Evolutionary conservation across 2,329 filamentous ascomycete species (phyloP), one percentile per base, ranked within the genome.

Genomic region (Fusarium tupiense): DNA sequence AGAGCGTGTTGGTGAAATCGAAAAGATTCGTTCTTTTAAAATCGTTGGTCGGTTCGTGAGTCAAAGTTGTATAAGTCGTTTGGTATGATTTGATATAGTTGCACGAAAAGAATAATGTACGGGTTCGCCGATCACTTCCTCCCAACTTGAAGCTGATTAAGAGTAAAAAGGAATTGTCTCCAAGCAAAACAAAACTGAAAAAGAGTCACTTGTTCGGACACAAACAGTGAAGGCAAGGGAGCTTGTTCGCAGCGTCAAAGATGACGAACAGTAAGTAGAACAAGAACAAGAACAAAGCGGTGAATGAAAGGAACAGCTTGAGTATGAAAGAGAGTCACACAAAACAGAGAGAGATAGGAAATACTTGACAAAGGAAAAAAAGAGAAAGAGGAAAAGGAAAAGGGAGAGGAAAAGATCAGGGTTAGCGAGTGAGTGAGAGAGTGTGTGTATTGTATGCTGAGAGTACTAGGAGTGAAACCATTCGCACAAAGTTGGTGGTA

Each of bases 341-440:
- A 52, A 43, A 70, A 73, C 37, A 62, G 52, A 73, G 62, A 74
- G 52, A 73, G 64, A 74, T 70, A 57, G 33, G 37, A 75, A 69
- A 60, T 43, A 50, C 33, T 72, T 68, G 59, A 63, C 58, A 64
- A 64, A 67, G 61, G 37, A 69, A 57, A 67, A 66, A 57, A 76
- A 67, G 54, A 57, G 63, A 33, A 61, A 46, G 8, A 46, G 44
- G 12, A 35, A 69, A 38, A 56, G 49, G 73, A 69, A 64, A 61
- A 65, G 67, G 20, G 63, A 69, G 22, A 29, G 64, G 64, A 41
- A 64, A 38, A 35, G 33, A 44, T 61, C 24, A 49, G 63, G 66
- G 49, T 12, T 35, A 52, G 66, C n/a, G 52, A 52, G 49, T 46
- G 59, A 50, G 52, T 44, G 57, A 58, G 53, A n/a, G 53, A 54